A percentile compares a stretch with the other conserved stretches of the same genome.
phyloP scores from a whole-genome alignment of 495 filamentous ascomycete species.

The Pseudoneurospora amorphoporcata region DNA sequence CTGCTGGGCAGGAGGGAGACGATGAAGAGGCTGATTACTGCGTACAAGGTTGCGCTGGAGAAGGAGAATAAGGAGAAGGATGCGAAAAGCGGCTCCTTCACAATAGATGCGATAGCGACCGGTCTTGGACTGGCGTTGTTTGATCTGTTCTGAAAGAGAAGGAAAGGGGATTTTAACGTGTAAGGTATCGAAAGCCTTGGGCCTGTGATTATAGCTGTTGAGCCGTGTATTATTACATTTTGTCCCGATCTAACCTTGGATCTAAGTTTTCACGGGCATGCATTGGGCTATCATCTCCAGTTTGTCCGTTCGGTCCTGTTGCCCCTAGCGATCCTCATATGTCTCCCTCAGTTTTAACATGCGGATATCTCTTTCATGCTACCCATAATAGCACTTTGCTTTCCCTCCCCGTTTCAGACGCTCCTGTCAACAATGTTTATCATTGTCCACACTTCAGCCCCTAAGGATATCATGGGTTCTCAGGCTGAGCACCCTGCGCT shows the following conservation, averaged over 20 bases:
- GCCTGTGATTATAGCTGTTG: neutral
- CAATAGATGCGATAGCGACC: neutral
- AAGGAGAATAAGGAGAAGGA: neutral
- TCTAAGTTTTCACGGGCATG: neutral
- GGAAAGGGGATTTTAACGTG: neutral
- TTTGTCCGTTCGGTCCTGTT: neutral
- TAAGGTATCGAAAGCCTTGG: neutral
- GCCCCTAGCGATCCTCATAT: neutral
- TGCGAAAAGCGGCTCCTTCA: neutral
- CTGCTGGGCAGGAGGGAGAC: constrained; percentile 54
- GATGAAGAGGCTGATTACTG: constrained; percentile 43
- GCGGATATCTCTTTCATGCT: neutral
- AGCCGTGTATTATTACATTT: neutral
- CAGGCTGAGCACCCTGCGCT: neutral
- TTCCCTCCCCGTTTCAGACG: neutral
- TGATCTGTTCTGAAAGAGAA: neutral
- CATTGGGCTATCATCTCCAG: neutral
- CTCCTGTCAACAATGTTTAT: neutral
- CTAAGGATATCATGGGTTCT: neutral
- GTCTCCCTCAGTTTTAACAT: neutral
- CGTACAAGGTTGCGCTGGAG: constrained; percentile 11
- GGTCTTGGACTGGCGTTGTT: neutral
- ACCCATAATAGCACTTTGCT: neutral
- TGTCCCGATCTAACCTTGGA: neutral
- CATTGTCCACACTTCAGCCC: neutral